Base-by-base conservation (phyloP, 1,139 yeast genomes). In the Suhomyces atakaporum region DNA sequence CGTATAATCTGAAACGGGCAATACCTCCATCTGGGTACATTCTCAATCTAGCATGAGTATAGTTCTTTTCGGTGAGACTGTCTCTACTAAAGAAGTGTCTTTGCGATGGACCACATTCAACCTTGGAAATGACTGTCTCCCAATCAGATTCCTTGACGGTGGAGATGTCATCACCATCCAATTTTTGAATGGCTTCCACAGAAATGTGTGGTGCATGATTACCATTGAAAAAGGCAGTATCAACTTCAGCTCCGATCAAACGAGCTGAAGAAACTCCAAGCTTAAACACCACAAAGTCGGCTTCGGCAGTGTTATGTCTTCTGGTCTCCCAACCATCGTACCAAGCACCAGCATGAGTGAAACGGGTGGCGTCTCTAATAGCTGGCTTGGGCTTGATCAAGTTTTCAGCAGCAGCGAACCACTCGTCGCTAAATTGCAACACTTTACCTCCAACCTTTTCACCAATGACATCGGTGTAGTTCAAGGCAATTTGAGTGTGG, bases 241-340 rank as follows among this genome's bases (percentile, higher is more conserved):
- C 97, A 16, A 90, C 75, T 61, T 90, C 97, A 51, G 85, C 80
- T 4, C 90, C 97, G 39, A 84, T 73, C 40, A 92, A 63, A 32
- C 71, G 70, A 1, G 97, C 96, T 27, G 87, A 77, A 7, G 88
- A 70, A 11, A 90, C 97, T 9, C 97, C 97, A 55, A 87, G 70
- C 58, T 79, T 75, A 60, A 90, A 66, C 26, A 86, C 69, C 19
- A 85, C 96, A 85, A 90, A 89, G 55, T 90, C 97, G 27, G 87
- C 85, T 39, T 80, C 88, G 43, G 72, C 84, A 2, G 78, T 64
- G 61, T 90, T 90, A 69, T 90, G 97, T 63, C 97, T 77, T 59
- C 97, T 75, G 15, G 97, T 89, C 62, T 90, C 97, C 97, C 97
- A 90, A 11, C 97, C 97, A 51, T 90, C 97, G 57, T 86, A 90